phyloP scores from a whole-genome alignment of 345 rosid genomes.

The Heritiera fomes region DNA sequence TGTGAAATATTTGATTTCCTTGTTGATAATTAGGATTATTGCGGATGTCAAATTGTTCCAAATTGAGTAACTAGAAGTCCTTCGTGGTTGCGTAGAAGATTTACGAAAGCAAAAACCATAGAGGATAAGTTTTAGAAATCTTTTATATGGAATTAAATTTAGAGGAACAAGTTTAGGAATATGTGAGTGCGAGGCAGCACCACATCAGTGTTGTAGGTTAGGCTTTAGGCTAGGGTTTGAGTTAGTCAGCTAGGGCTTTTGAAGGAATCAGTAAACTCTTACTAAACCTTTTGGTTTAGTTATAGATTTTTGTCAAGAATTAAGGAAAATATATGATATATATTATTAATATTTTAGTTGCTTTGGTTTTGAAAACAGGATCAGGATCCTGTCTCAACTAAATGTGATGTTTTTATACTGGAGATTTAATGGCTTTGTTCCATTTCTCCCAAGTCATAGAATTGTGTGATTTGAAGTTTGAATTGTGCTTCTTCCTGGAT shows the following conservation, averaged over 20 bases:
- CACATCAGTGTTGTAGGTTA: background rate
- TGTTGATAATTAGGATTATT: conserved; percentile 5
- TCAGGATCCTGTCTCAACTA: conserved; percentile 6
- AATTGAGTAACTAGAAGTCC: background rate
- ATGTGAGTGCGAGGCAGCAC: background rate
- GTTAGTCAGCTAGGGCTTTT: background rate
- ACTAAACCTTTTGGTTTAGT: conserved; percentile 12
- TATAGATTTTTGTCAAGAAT: conserved; percentile 3
- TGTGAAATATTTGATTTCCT: conserved; percentile 4
- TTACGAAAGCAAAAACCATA: background rate
- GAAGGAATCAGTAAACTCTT: background rate
- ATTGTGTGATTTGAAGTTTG: conserved; percentile 11
- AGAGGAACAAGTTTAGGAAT: background rate
- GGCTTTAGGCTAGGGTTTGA: background rate
- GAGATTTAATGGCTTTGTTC: conserved; percentile 19
- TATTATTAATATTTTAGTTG: conserved; percentile 3
- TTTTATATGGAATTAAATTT: background rate
- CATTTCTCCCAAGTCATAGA: conserved; percentile 14
- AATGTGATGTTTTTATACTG: background rate
- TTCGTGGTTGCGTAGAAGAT: conserved; percentile 14
- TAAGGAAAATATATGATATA: background rate
- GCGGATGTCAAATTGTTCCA: background rate
- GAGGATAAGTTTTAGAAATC: background rate
- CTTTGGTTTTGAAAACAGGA: conserved; percentile 6
- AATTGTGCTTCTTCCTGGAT: conserved; percentile 34